Conservation (phyloP, 2,329 filamentous ascomycete genomes). For the Aureobasidium pullulans region DNA sequence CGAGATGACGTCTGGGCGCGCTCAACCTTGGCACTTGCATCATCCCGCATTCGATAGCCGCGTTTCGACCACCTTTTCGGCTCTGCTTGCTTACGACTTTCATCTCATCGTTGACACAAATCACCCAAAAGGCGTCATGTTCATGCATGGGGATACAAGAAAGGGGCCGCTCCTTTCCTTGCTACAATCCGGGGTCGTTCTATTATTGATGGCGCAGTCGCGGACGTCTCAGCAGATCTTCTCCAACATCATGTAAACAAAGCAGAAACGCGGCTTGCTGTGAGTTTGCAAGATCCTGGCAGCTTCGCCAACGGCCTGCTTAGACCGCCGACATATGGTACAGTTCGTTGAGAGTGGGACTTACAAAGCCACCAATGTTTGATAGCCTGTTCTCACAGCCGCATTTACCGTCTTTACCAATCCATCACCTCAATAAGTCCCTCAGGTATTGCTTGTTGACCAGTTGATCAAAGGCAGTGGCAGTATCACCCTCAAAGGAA, state of each 20-base stretch:
- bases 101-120: background rate
- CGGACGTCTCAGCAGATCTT: background rate
- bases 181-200: background rate
- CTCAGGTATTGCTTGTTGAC: background rate
- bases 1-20: slow-evolving; percentile 3
- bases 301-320: background rate
- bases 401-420: background rate
- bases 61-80: slow-evolving; percentile 5
- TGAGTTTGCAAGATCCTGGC: slow-evolving; percentile 1
- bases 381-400: background rate
- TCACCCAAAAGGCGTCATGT: background rate
- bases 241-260: background rate
- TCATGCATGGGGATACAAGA: background rate
- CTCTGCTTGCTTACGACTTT: background rate
- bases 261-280: background rate
- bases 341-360: slow-evolving; percentile 5
- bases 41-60: slow-evolving; percentile 11
- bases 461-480: background rate
- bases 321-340: background rate
- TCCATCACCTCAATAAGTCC: background rate
- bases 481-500: background rate
- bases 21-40: slow-evolving; percentile 3
- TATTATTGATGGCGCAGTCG: background rate
- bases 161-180: background rate
- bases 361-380: background rate